Evolutionary conservation across 2,329 filamentous ascomycete species (phyloP).

Genomic region (Hypomyces rosellus): DNA sequence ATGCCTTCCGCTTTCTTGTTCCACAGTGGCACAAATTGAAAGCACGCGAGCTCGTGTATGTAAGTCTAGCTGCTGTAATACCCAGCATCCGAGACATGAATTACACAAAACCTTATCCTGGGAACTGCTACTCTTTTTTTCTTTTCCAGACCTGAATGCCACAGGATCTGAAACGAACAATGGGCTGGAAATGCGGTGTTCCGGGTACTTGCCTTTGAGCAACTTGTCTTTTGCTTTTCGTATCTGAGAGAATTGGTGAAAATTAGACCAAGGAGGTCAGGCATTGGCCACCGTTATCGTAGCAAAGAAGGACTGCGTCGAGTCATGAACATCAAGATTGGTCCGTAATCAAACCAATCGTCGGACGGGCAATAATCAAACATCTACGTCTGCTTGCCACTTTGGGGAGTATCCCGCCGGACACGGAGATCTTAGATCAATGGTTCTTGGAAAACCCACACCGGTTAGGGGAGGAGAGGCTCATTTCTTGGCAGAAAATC

Average conservation of each 20-base stretch:
- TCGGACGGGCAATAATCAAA: too few relatives aligned
- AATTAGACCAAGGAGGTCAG: too few relatives aligned
- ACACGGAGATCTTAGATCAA: too few relatives aligned
- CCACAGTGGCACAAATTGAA: slow-evolving; percentile 4
- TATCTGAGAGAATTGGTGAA: too few relatives aligned
- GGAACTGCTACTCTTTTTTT: background rate
- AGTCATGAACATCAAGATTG: too few relatives aligned
- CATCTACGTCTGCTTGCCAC: too few relatives aligned
- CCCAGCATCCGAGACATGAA: slow-evolving; percentile 11
- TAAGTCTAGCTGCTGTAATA: slow-evolving; percentile 2
- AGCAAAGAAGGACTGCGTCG: too few relatives aligned
- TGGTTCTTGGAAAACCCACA: too few relatives aligned
- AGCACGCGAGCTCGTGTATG: slow-evolving; percentile 12
- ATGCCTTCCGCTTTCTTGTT: background rate
- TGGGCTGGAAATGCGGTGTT: slow-evolving; percentile 8
- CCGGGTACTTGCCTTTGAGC: slow-evolving; percentile 6
- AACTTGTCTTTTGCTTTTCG: too few relatives aligned
- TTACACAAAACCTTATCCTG: slow-evolving; percentile 12
- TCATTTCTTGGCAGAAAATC: background rate
- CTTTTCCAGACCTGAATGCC: background rate
- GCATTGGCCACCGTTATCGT: too few relatives aligned
- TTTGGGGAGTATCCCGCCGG: too few relatives aligned
- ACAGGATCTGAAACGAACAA: slow-evolving; percentile 7
- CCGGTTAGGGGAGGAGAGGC: background rate
- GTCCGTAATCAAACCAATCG: too few relatives aligned